These are phyloP conservation scores for Xerocomus brunneocitrinus DNA, from an alignment of 768 basidiomycete genomes.

Conservation along the genomic window DNA sequence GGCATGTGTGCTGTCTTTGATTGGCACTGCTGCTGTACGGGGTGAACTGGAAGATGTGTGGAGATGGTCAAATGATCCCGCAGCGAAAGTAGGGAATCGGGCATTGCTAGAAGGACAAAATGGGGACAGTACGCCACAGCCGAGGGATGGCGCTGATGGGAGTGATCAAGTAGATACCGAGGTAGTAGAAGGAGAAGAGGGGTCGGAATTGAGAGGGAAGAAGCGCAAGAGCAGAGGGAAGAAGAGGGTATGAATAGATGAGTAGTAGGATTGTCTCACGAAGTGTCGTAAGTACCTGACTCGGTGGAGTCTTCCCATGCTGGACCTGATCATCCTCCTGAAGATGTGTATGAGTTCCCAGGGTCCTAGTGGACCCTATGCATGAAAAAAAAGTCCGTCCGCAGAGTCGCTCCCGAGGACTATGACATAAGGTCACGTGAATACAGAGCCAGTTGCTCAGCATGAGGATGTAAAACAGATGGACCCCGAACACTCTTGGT, in stretches of 20 bases:
- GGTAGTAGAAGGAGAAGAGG: constrained; percentile 12
- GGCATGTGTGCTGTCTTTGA: constrained; percentile 69
- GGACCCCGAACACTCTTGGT: constrained; percentile 11
- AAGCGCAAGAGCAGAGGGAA: constrained; percentile 20
- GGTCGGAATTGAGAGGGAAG: constrained; percentile 7
- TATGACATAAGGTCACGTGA: background rate
- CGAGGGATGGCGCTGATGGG: constrained; percentile 13
- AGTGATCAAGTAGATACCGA: constrained; percentile 4
- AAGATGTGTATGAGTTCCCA: no score
- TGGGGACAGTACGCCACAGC: constrained; percentile 17
- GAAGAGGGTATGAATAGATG: constrained; percentile 12
- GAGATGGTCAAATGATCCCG: constrained; percentile 62
- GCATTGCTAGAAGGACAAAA: constrained; percentile 14
- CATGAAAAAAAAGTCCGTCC: no score
- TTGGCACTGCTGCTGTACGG: constrained; percentile 49
- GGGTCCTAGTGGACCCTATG: no score
- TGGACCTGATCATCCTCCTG: no score
- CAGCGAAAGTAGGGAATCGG: constrained; percentile 1
- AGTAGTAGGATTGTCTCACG: background rate
- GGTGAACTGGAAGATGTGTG: constrained; percentile 72
- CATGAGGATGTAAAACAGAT: constrained; percentile 19
- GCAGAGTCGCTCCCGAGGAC: background rate
- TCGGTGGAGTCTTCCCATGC: no score
- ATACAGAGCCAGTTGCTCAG: background rate
- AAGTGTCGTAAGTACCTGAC: no score